Conservation (phyloP, 2,329 filamentous ascomycete species). For the Aspergillus fructus region DNA sequence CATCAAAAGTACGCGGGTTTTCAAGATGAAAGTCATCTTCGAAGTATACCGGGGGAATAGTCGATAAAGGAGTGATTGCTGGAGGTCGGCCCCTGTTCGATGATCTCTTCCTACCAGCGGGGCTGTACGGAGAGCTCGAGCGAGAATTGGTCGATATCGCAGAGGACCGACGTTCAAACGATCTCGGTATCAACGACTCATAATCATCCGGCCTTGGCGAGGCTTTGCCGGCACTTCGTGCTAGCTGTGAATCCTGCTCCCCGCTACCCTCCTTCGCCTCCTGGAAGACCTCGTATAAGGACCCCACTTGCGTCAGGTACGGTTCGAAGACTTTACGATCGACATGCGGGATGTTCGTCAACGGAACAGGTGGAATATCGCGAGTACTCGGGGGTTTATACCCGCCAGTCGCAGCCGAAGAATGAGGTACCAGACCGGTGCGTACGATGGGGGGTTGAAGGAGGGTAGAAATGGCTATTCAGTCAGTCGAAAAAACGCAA, state of each 20-base stretch:
- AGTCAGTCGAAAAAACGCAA: slow-evolving; percentile 11
- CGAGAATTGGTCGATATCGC: slow-evolving; percentile 45
- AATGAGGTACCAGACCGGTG: slow-evolving; percentile 80
- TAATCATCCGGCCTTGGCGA: slow-evolving; percentile 49
- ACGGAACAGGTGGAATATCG: slow-evolving; percentile 89
- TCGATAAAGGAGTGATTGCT: slow-evolving; percentile 81
- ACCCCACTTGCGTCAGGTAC: slow-evolving; percentile 82
- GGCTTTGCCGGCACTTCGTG: slow-evolving; percentile 41
- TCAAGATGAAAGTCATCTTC: slow-evolving; percentile 94
- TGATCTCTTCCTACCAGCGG: slow-evolving; percentile 51
- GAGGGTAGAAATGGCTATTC: slow-evolving; percentile 82
- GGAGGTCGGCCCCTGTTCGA: slow-evolving; percentile 59
- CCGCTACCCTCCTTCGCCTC: slow-evolving; percentile 77
- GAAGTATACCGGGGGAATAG: slow-evolving; percentile 90
- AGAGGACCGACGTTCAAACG: slow-evolving; percentile 43
- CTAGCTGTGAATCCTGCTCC: slow-evolving; percentile 53
- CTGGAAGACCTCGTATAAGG: slow-evolving; percentile 84
- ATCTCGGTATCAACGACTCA: slow-evolving; percentile 48
- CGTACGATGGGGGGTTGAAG: slow-evolving; percentile 86
- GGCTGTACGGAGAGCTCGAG: slow-evolving; percentile 47
- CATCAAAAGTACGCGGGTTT: slow-evolving; percentile 92
- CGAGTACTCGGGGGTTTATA: slow-evolving; percentile 80
- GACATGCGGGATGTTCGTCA: slow-evolving; percentile 83
- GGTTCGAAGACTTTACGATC: slow-evolving; percentile 76
- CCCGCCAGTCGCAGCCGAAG: slow-evolving; percentile 63